Base-by-base conservation (phyloP, 306 rosid species). In the Vicia faba region DNA sequence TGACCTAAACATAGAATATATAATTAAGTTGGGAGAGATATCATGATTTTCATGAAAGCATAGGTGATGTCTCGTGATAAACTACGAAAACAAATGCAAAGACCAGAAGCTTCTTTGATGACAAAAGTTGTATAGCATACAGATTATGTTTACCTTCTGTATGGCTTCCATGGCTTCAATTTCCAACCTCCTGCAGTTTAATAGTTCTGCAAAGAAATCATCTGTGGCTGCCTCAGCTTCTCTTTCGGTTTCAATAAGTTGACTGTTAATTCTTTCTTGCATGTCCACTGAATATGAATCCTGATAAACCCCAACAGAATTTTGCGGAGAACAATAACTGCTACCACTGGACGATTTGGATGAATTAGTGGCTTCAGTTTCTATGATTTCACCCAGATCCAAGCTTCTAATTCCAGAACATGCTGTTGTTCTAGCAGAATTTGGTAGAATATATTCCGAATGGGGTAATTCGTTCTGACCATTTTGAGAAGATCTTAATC, bases 81-180 rank as follows among this genome's bases (percentile, higher is more conserved):
- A 51, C 61, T 70, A 70, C 23, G 39, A 61, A 18, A 29, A 50
- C 28, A 74, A 15, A 29, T 56, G 49, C 55, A 68, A 68, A 58
- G 55, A 48, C 15, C 14, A 67, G 29, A 49, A 76, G 55, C 26
- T 33, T 44, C 26, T 58, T 38, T 46, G 25, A 48, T 28, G 63
- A 51, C 45, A 74, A 11, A 53, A 60, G 36, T 49, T 31, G 45
- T 35, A 31, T 39, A 70, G 35, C 41, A 36, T 29, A 15, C 29
- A 77, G 11, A 43, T 53, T 53, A 69, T 64, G 46, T 62, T 66
- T 77, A 89, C 98, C 92, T 87, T 87, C 54, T 68, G 68, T 35
- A 89, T 79, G 70, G 85, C 83, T 54, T 81, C 85, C 41, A 71
- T 54, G 40, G 96, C 95, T 69, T 83, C 77, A 7, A 48, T 70